A percentile compares a stretch with the other conserved stretches of the same genome.
These are phyloP conservation scores for Epichloe elymi DNA, from an alignment of 2,329 filamentous ascomycete genomes.

Conservation along the genomic window DNA sequence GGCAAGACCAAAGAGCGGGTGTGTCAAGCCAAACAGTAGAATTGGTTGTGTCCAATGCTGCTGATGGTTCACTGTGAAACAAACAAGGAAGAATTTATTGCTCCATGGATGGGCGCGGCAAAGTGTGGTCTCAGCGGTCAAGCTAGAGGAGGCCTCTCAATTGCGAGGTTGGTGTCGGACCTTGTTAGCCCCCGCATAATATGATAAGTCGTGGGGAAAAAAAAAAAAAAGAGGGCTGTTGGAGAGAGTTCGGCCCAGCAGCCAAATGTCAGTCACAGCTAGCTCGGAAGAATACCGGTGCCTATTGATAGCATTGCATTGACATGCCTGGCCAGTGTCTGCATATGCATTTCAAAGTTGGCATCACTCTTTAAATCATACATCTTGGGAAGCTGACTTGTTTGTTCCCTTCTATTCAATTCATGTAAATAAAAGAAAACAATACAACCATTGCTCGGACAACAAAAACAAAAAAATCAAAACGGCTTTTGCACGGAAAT, in stretches of 20 bases:
- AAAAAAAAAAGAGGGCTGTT: not conserved
- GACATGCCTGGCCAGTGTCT: not conserved
- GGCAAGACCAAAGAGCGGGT: not conserved
- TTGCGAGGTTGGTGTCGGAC: slow-evolving; percentile 4
- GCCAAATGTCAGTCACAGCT: not conserved
- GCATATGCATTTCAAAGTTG: not conserved
- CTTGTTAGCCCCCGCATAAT: slow-evolving; percentile 1
- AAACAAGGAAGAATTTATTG: not conserved
- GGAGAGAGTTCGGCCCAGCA: not conserved
- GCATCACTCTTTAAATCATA: too few species aligned
- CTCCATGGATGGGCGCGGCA: not conserved
- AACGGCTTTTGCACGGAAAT: not conserved
- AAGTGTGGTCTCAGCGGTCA: not conserved
- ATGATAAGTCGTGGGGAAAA: not conserved
- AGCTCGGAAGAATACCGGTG: not conserved
- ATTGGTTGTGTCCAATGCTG: not conserved
- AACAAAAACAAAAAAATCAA: not conserved
- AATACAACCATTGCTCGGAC: not conserved
- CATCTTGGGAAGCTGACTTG: too few species aligned
- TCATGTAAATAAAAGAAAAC: not conserved
- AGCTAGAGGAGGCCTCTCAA: not conserved
- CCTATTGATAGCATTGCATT: not conserved
- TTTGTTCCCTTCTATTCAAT: not conserved
- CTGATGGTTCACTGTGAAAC: not conserved
- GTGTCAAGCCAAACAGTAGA: not conserved